Base-by-base conservation (phyloP, 345 rosid genomes). In the Camelina laxa region DNA sequence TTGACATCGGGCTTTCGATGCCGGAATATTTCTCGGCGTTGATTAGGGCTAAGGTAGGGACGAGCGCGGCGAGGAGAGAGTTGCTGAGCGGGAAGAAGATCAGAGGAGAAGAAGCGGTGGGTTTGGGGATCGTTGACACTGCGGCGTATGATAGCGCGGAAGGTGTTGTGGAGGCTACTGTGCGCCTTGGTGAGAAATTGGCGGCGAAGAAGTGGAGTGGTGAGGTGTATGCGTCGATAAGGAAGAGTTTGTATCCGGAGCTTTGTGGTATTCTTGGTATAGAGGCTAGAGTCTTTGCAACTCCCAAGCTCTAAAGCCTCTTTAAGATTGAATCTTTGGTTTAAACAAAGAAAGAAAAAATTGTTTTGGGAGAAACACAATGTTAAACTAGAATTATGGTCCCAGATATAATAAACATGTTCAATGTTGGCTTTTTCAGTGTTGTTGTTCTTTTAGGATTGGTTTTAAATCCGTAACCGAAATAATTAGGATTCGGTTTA, bases 221-320 rank as follows among this genome's bases (percentile, higher is more conserved):
- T 6, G 87, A 80, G 24, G 85, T 83, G 19, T 91, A 88, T 56
- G 85, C 87, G 24, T 91, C 87, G 80, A 87, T 90, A 2, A 83
- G 97, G 85, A 90, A 84, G 87, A 83, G 88, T 45, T 59, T 91
- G 87, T 91, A 84, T 56, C 96, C 93, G 0, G 87, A 84, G 39
- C 38, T 83, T 11, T 86, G 91, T 64, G 82, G 24, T 56, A 16
- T 75, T 16, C 79, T 94, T 16, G 86, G 85, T 39, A 72, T 91
- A 72, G 54, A 13, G 2, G 21, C 35, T 1, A 83, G 62, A 51
- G 45, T 49, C 0, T 39, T 78, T 31, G 80, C 85, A 4, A 12
- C 58, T 1, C 81, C 91, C 0, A 84, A 68, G 56, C 87, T 90
- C 27, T 35, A 60, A 49, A 49, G 49, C 2, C 19, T 45, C 2